A percentile compares a stretch with the other conserved stretches of the same genome.
Evolutionary conservation across 805 yeast species (phyloP).

Genomic region (Starmerella khaoyaiensis): DNA sequence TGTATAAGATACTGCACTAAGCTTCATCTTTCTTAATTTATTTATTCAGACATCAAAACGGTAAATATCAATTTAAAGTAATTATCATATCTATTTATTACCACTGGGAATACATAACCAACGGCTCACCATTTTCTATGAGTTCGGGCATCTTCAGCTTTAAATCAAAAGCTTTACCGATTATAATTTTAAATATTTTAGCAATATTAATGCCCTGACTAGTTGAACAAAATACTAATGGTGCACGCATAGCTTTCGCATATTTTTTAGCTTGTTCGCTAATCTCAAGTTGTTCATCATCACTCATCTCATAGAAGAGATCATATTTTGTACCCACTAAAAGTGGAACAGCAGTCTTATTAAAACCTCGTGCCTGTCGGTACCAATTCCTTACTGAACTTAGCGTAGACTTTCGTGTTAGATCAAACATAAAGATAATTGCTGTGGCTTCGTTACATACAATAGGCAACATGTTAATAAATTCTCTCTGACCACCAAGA

Average conservation of each 20-base stretch:
- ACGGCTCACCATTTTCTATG: slow-evolving; percentile 78
- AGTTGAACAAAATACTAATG: slow-evolving; percentile 77
- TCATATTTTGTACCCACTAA: slow-evolving; percentile 91
- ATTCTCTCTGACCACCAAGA: slow-evolving; percentile 89
- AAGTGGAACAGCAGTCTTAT: slow-evolving; percentile 80
- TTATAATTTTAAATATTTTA: slow-evolving; percentile 79
- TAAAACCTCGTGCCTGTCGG: slow-evolving; percentile 77
- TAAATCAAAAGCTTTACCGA: slow-evolving; percentile 82
- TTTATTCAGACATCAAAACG: neutral
- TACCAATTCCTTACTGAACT: slow-evolving; percentile 93
- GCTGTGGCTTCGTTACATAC: slow-evolving; percentile 90
- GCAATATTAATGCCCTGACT: slow-evolving; percentile 86
- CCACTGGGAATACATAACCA: slow-evolving; percentile 48
- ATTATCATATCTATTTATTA: slow-evolving; percentile 19
- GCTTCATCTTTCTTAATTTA: neutral
- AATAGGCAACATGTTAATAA: slow-evolving; percentile 86
- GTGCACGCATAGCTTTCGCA: slow-evolving; percentile 80
- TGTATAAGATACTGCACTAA: slow-evolving; percentile 17
- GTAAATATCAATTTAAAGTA: too few species aligned
- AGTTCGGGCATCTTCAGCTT: slow-evolving; percentile 75
- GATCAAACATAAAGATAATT: slow-evolving; percentile 75
- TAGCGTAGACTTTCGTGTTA: slow-evolving; percentile 73
- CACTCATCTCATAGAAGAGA: slow-evolving; percentile 62
- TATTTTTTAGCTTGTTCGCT: slow-evolving; percentile 72
- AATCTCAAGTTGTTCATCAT: slow-evolving; percentile 69